Base-by-base conservation (phyloP, 148 eudicot species). In the Beta vulgaris region DNA sequence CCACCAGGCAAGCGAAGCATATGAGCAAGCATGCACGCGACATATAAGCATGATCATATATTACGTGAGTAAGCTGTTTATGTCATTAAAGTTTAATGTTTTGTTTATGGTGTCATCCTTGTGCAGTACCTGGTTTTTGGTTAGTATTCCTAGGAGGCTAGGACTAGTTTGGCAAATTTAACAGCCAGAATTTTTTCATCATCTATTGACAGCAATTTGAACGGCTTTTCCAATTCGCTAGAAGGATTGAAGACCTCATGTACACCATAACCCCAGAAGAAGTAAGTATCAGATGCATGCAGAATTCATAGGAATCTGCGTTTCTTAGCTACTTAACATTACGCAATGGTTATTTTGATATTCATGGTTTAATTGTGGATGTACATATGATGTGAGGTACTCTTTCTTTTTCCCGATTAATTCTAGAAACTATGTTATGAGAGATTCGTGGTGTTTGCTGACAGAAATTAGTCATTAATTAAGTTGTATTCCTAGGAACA, bases 1-100 rank as follows among this genome's bases (percentile, higher is more conserved):
- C 83, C 96, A 92, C 82, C 96, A 95, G 82, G 98, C 98, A 73
- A 95, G 97, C 79, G 98, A 95, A 87, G 85, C 91, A 34, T 95
- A 95, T 77, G 98, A 95, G 76, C 90, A 85, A 84, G 93, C 98
- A 82, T 95, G 97, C 82, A 90, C 91, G 14, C 93, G 97, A 60
- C 92, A 86, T 77, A 86, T 95, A 75, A 95, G 86, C 82, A 79
- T 86, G 87, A 90, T 92, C 74, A 95, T 95, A 77, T 92, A 90
- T 75, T 85, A 84, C 66, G 98, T 95, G 69, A 91, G 98, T 63
- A 66, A 72, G 71, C 79, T 68, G 25, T 12, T 49, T 71, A 26
- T 53, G 3, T 60, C 35, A 16, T 61, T 21, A 11, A 39, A 4
- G 39, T 19, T 29, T 37, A 13, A 48, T 23, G 25, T 69, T 54